Evolutionary conservation across 2,329 filamentous ascomycete genomes (phyloP).

Genomic region (Didymosphaeria variabile): DNA sequence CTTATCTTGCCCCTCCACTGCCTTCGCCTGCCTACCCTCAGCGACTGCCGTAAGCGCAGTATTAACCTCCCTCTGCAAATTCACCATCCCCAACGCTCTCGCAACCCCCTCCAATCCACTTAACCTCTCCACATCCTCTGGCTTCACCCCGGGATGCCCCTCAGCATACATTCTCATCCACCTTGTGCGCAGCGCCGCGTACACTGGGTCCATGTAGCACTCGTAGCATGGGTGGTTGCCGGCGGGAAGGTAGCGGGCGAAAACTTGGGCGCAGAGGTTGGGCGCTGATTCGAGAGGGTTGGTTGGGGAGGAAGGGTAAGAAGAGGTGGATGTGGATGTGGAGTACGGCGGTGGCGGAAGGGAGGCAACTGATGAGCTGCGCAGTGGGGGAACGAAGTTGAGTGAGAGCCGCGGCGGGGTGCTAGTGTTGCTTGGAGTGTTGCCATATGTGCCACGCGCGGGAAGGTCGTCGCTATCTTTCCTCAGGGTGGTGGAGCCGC

Average conservation of each 20-base stretch:
- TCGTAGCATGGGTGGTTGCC: conserved; percentile 33
- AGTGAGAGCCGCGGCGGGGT: background rate
- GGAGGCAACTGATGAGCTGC: background rate
- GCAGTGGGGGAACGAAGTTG: conserved; percentile 1
- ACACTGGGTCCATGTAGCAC: conserved; percentile 36
- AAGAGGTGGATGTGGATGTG: background rate
- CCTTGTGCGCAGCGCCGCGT: conserved; percentile 14
- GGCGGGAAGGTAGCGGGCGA: conserved; percentile 25
- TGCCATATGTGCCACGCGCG: background rate
- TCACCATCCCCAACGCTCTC: conserved; percentile 25
- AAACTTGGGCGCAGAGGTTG: conserved; percentile 32
- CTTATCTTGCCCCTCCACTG: too few relatives aligned
- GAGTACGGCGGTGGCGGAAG: background rate
- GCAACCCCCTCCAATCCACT: conserved; percentile 28
- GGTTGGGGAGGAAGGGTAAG: background rate
- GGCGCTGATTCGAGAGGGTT: background rate
- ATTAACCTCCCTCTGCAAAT: conserved; percentile 18
- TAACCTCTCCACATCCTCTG: conserved; percentile 30
- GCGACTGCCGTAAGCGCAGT: background rate
- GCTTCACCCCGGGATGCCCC: conserved; percentile 26
- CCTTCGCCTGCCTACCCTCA: background rate
- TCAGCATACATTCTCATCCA: conserved; percentile 31
- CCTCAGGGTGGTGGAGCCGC: background rate
- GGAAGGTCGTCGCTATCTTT: too few relatives aligned
- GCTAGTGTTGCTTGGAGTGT: background rate